A percentile compares a stretch with the other conserved stretches of the same genome.
phyloP scores from a whole-genome alignment of 495 filamentous ascomycete genomes.

The Xylaria curta region DNA sequence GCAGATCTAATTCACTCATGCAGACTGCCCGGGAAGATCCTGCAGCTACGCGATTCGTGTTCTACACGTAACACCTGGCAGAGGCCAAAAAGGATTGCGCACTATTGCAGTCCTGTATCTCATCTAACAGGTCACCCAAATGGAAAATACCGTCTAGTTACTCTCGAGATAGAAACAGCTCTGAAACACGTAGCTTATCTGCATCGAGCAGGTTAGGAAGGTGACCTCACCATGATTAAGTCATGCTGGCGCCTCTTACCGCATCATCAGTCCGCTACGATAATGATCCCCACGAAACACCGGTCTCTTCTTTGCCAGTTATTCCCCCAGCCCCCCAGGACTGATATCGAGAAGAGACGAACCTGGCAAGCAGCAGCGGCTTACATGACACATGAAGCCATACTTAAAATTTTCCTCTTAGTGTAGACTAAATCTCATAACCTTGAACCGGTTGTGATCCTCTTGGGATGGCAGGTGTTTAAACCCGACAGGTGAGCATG shows the following conservation, averaged over 20 bases:
- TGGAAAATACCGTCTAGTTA: neutral
- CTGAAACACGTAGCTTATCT: constrained; percentile 9
- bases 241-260: neutral
- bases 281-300: neutral
- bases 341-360: neutral
- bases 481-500: neutral
- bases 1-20: constrained; percentile 20
- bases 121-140: neutral
- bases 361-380: neutral
- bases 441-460: neutral
- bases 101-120: neutral
- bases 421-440: neutral
- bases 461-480: neutral
- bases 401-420: neutral
- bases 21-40: constrained; percentile 23
- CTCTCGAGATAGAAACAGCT: neutral
- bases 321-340: neutral
- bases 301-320: too few species aligned
- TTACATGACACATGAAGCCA: neutral
- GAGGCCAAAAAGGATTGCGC: neutral
- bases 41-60: constrained; percentile 19
- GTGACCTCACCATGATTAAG: neutral
- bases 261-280: neutral
- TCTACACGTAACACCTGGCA: neutral
- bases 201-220: neutral